Conservation (phyloP, 2,329 filamentous ascomycete species). For the Arthrobotrys megalospora region DNA sequence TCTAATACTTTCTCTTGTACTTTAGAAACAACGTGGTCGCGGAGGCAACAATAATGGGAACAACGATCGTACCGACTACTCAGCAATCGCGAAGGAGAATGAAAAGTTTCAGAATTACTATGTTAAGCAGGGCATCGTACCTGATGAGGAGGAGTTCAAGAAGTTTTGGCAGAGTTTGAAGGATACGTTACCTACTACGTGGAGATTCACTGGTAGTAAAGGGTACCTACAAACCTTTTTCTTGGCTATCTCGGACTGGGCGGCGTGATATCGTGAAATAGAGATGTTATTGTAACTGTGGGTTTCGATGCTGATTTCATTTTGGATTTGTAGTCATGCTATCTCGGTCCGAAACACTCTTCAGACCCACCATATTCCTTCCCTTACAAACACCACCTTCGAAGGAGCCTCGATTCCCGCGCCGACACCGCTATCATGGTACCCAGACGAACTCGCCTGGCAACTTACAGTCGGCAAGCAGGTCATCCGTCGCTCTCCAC, state of each 20-base stretch:
- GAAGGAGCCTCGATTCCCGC: constrained; percentile 87
- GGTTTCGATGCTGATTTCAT: background rate
- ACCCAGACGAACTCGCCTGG: constrained; percentile 95
- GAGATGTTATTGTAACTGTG: background rate
- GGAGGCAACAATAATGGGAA: constrained; percentile 26
- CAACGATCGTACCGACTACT: constrained; percentile 68
- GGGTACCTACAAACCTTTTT: constrained; percentile 72
- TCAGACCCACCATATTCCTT: constrained; percentile 88
- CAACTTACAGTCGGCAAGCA: constrained; percentile 99
- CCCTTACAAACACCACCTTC: constrained; percentile 80
- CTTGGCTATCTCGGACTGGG: background rate
- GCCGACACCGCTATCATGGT: constrained; percentile 88
- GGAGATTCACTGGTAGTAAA: constrained; percentile 96
- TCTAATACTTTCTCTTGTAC: background rate
- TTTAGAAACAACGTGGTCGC: constrained; percentile 41
- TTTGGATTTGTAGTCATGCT: constrained; percentile 77
- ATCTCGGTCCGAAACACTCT: constrained; percentile 90
- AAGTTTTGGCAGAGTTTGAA: constrained; percentile 88
- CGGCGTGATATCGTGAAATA: constrained; percentile 5
- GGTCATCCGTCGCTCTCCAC: constrained; percentile 90
- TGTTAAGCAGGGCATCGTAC: constrained; percentile 80
- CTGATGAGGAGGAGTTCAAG: constrained; percentile 79
- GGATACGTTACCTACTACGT: constrained; percentile 93
- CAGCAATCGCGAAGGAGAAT: constrained; percentile 82
- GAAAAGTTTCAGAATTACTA: constrained; percentile 90